Base-by-base conservation (phyloP, 176 grass and related monocot genomes). In the Ananas comosus region DNA sequence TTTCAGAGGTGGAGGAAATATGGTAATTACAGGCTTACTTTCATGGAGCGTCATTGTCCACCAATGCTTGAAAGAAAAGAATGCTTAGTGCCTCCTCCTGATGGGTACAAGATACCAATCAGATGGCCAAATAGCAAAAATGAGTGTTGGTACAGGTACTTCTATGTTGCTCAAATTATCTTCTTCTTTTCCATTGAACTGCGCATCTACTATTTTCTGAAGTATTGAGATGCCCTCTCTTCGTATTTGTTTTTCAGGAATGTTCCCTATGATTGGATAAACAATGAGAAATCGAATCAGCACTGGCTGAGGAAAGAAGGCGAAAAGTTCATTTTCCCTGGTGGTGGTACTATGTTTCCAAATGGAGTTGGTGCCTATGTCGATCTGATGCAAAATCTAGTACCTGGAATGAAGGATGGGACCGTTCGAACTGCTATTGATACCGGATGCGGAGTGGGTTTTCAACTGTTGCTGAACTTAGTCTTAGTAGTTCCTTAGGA, bases 191-290 rank as follows among this genome's bases (percentile, higher is more conserved):
- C 58, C 10, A 14, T 2, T 66, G 11, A 7, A 66, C 23, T 42
- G 11, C 12, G 2, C 11, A 11, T 42, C 42, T 42, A 27, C 16
- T 33, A 13, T 66, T 33, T 73, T 24, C 13, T 16, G 9, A 66
- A 24, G 12, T 27, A 51, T 4, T 25, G 2, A 51, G 50, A 23
- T 18, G 13, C 18, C 16, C 13, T 29, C 33, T 10, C 10, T 70
- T 69, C 52, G 49, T 53, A 14, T 48, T 17, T 53, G 63, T 76
- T 50, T 48, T 70, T 64, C 25, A 85, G 92, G 61, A 96, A 96
- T 79, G 92, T 96, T 1, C 92, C 92, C 13, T 96, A 96, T 83
- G 92, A 96, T 72, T 96, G 92, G 92, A 96, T 96, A 84, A 96
- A 92, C 88, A 96, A 87, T 72, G 80, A 96, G 86, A 96, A 96